Evolutionary conservation across 1,139 yeast genomes (phyloP), one percentile per base, ranked within the genome.

Genomic region (Blastobotrys illinoisensis): DNA sequence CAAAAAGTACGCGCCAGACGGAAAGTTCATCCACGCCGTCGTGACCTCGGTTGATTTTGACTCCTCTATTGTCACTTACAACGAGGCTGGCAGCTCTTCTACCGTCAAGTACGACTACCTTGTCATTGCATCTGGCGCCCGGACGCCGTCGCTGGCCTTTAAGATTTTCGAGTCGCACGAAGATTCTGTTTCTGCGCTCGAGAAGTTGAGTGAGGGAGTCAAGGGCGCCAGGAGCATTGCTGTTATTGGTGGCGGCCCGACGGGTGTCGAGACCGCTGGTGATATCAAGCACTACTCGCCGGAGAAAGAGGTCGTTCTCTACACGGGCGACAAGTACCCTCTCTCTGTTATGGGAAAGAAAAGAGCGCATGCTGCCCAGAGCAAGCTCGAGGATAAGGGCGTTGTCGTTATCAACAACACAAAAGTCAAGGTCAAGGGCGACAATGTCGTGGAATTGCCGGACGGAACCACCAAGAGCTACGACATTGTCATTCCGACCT

Each of bases 211-310:
- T 54, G 77, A 79, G 67, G 89, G 85, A 69, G 79, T 95, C 74
- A 81, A 81, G 72, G 79, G 89, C 75, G 79, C 89, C 61, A 76
- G 86, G 68, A 80, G 84, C 47, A 78, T 87, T 64, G 90, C 86
- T 57, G 89, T 88, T 60, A 87, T 90, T 66, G 96, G 96, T 66
- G 96, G 95, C 76, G 96, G 96, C 63, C 93, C 95, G 68, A 88
- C 96, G 48, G 96, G 95, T 73, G 95, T 88, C 56, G 96, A 88
- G 72, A 80, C 86, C 54, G 95, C 95, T 57, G 95, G 91, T 68
- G 96, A 88, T 49, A 51, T 67, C 46, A 61, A 52, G 36, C 54
- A 52, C 19, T 44, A 47, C 9, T 64, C 62, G 49, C 60, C 61
- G 7, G 50, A 53, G 6, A 65, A 65, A 55, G 46, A 54, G 40